Percentiles rank a stretch among this genome's conserved stretches.
Evolutionary conservation across 2,329 filamentous ascomycete species (phyloP).

Genomic region (Penicillium sp.): DNA sequence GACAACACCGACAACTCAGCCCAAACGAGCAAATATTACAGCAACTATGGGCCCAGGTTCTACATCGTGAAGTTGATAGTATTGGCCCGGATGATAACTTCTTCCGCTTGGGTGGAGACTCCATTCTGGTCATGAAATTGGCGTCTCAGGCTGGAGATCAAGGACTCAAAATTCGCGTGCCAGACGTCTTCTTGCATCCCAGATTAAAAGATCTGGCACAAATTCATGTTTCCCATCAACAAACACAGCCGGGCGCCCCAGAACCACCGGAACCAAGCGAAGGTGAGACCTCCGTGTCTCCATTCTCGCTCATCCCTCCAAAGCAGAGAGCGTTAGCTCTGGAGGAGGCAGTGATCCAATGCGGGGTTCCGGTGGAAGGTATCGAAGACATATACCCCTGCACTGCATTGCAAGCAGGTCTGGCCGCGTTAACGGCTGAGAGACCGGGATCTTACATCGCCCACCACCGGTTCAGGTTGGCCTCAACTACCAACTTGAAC

Average conservation of each 20-base stretch:
- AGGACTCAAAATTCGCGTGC: no score
- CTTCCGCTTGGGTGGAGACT: constrained; percentile 10
- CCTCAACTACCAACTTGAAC: neutral
- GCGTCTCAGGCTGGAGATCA: constrained; percentile 36
- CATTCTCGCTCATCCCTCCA: no score
- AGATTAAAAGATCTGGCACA: no score
- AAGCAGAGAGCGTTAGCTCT: no score
- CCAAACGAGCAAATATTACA: neutral
- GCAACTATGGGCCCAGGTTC: neutral
- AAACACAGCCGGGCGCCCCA: no score
- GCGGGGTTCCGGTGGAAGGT: no score
- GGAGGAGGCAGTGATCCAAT: neutral
- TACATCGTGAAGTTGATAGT: neutral
- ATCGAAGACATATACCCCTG: constrained; percentile 2
- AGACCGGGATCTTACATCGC: neutral
- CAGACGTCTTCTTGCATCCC: no score
- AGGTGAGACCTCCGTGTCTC: no score
- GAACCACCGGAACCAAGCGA: no score
- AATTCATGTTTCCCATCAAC: no score
- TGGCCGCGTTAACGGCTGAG: neutral
- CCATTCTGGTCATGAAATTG: constrained; percentile 31
- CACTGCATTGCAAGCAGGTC: neutral
- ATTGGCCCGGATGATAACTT: constrained; percentile 1
- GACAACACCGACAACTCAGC: neutral
- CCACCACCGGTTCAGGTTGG: neutral